Conservation (phyloP, 306 rosid genomes). For the Delonix regia region DNA sequence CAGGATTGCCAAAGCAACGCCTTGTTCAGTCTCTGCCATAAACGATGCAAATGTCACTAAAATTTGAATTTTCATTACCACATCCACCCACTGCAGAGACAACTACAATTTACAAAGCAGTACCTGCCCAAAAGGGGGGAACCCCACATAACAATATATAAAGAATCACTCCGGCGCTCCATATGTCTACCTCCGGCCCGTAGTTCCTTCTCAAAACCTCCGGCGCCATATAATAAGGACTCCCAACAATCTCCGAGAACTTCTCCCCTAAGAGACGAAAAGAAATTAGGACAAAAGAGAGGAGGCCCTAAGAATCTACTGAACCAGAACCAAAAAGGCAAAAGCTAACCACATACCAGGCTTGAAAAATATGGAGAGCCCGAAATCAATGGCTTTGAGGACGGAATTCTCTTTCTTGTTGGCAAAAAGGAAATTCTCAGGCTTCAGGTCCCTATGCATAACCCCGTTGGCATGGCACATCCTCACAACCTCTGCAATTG, state of each 20-base stretch:
- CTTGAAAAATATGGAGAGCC: slow-evolving; percentile 81
- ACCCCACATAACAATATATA: slow-evolving; percentile 85
- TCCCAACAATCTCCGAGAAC: slow-evolving; percentile 87
- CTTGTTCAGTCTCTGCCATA: slow-evolving; percentile 82
- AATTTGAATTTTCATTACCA: slow-evolving; percentile 9
- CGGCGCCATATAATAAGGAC: slow-evolving; percentile 93
- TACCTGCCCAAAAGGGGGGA: slow-evolving; percentile 97
- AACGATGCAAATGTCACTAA: slow-evolving; percentile 22
- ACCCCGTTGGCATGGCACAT: slow-evolving; percentile 89
- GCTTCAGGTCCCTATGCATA: slow-evolving; percentile 87
- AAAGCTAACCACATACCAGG: slow-evolving; percentile 52
- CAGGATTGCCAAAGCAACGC: slow-evolving; percentile 94
- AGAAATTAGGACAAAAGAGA: neutral
- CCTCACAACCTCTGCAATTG: slow-evolving; percentile 78
- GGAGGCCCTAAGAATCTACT: neutral
- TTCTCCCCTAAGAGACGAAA: slow-evolving; percentile 55
- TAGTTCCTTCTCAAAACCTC: slow-evolving; percentile 84
- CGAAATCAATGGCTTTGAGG: slow-evolving; percentile 86
- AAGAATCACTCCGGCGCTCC: slow-evolving; percentile 92
- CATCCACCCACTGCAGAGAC: neutral
- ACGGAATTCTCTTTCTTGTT: slow-evolving; percentile 79
- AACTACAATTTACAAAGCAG: neutral
- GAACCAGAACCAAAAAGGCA: neutral
- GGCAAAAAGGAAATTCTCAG: slow-evolving; percentile 81
- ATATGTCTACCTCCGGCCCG: slow-evolving; percentile 85